Base-by-base conservation (phyloP, 306 rosid species). In the Cicer arietinum region DNA sequence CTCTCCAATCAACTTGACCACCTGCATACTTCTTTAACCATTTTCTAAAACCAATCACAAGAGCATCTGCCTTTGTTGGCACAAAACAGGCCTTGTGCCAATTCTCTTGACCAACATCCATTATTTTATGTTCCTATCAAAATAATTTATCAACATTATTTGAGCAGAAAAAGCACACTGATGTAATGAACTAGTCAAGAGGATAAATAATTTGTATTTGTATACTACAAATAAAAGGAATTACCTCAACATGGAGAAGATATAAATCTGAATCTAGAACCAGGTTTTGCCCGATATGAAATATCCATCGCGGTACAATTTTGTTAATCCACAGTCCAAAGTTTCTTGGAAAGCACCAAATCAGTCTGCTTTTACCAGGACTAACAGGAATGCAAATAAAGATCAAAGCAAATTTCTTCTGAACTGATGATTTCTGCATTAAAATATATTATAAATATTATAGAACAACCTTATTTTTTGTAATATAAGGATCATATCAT, bases 181-280 rank as follows among this genome's bases (percentile, higher is more conserved):
- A 62, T 68, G 53, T 73, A 81, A 84, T 50, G 53, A 50, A 39
- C 16, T 40, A 43, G 45, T 41, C 48, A 20, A 30, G 65, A 4
- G 10, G 20, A 79, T 7, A 63, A 71, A 53, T 61, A 46, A 39
- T 57, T 74, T 18, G 56, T 51, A 44, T 47, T 71, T 65, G 37
- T 30, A 3, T 30, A 30, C 37, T 30, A 30, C 0, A 30, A 30
- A 69, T 58, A 8, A n/a, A 45, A 63, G 56, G 72, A 84, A 13
- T 82, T 80, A 94, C 99, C 99, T 94, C 95, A 76, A 91, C 51
- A 73, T 94, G 99, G 75, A 94, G 97, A 80, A 94, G 94, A 81
- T 87, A 88, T 56, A 92, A 85, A 84, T 92, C 99, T n/a, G 99
- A 94, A 86, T 94, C 99, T 59, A 94, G 78, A 76, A 94, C 54